Percentiles rank a stretch among this genome's conserved stretches.
phyloP scores from a whole-genome alignment of 2,329 filamentous ascomycete genomes.

The Rutstroemia sydowiana region DNA sequence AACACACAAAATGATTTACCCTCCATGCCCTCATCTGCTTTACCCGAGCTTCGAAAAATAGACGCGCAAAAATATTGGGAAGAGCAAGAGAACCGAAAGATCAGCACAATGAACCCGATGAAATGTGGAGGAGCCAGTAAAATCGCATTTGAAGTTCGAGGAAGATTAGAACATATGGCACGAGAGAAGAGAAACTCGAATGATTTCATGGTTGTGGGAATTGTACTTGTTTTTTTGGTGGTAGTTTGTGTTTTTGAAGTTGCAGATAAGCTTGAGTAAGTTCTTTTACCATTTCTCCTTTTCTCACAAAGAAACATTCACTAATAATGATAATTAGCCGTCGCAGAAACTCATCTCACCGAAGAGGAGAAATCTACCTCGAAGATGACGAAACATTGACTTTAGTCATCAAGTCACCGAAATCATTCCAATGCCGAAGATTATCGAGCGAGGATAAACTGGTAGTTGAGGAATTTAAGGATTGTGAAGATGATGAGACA shows the following conservation, averaged over 20 bases:
- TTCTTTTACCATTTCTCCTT: background rate
- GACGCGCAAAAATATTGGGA: conserved; percentile 22
- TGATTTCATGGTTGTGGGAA: conserved; percentile 26
- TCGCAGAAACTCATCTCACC: background rate
- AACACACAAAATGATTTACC: conserved; percentile 9
- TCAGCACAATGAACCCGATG: background rate
- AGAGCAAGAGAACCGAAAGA: background rate
- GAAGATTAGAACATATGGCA: conserved; percentile 6
- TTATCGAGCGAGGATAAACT: no score
- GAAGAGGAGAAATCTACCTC: conserved; percentile 19
- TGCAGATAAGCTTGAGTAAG: conserved; percentile 16
- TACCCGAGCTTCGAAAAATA: conserved; percentile 19
- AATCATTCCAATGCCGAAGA: no score
- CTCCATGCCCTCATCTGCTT: conserved; percentile 21
- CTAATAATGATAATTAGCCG: background rate
- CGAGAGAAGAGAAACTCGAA: conserved; percentile 16
- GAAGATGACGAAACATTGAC: conserved; percentile 18
- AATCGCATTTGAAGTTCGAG: no score
- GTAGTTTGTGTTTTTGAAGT: conserved; percentile 15
- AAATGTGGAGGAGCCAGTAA: conserved; percentile 1
- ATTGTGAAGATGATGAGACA: no score
- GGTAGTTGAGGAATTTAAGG: no score
- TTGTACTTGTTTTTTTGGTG: conserved; percentile 24
- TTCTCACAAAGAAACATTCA: background rate
- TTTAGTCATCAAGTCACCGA: conserved; percentile 16